Base-by-base conservation (phyloP, 1,139 yeast genomes). In the Sugiyamaella neomexicana region DNA sequence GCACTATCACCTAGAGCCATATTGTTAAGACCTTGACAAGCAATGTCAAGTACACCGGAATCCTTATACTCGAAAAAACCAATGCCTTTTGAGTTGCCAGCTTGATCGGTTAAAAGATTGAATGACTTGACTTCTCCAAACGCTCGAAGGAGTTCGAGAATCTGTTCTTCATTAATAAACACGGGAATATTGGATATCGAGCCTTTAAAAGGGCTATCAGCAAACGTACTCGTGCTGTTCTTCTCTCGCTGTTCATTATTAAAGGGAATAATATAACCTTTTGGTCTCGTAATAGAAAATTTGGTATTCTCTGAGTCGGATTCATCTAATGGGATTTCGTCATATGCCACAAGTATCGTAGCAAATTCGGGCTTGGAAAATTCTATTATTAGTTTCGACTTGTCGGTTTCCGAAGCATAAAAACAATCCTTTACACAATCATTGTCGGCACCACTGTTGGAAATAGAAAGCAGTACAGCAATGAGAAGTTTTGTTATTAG, bases 341-440 rank as follows among this genome's bases (percentile, higher is more conserved):
- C 74, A 50, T 82, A 71, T 1, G 86, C 75, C 38, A 77, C 69
- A 1, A 81, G 74, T 1, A 82, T 69, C 0, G 95, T 86, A 0
- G 95, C 86, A 55, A 80, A 75, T n/a, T 75, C 72, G 45, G 80
- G 71, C 50, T 77, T 78, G 4, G 76, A 72, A 56, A 86, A 78
- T 60, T 81, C 85, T 7, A 86, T 65, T 2, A 82, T 72, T 50
- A 82, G 55, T 72, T 49, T 42, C 6, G 51, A 45, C 9, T 42
- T 13, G 16, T 50, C 55, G 2, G 54, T 34, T 31, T 25, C 45
- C 4, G 31, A 31, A 27, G 38, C 44, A 31, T 39, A 39, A 31
- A 47, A 47, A 23, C 51, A 47, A 27, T 47, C 51, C 17, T 29
- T 47, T 5, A 47, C 32, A 20, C 39, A 20, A 7, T 47, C 38